Evolutionary conservation across 176 grass and related monocot species (phyloP).

Genomic region (Zea mays): Zm-B73-REFERENCE-NAM-5.0 NC_050098.1:32130001-32130500

Average conservation of each 20-base stretch:
- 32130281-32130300: neutral
- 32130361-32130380: slow-evolving; percentile 60
- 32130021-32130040: neutral
- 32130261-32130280: neutral
- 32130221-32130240: neutral
- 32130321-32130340: slow-evolving; percentile 1
- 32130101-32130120: neutral
- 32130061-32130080: neutral
- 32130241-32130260: neutral
- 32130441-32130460: slow-evolving; percentile 56
- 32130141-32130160: neutral
- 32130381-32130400: slow-evolving; percentile 63
- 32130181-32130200: neutral
- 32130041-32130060: neutral
- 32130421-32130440: slow-evolving; percentile 64
- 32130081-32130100: neutral
- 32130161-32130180: neutral
- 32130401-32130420: slow-evolving; percentile 50
- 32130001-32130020: no score
- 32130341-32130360: slow-evolving; percentile 58
- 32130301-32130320: neutral
- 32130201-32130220: neutral
- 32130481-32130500: slow-evolving; percentile 67
- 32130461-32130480: slow-evolving; percentile 66
- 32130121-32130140: neutral